phyloP scores from a whole-genome alignment of 352 stramenopile species.

The Phytophthora sp. region DNA sequence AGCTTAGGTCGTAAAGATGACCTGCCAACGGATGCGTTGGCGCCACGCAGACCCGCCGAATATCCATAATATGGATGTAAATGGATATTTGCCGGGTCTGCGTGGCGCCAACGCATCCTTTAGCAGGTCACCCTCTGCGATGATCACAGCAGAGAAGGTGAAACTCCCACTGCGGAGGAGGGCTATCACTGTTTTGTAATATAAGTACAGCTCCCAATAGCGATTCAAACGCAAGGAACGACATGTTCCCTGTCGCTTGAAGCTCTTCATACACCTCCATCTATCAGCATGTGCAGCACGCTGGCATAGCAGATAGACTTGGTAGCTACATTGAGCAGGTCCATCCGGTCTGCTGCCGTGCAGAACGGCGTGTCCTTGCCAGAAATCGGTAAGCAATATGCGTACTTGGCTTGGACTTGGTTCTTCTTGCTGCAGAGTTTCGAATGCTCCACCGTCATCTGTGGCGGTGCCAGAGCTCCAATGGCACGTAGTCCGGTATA shows the following conservation, averaged over 20 bases:
- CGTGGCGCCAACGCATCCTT: no score
- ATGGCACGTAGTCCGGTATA: constrained; percentile 8
- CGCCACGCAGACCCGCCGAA: constrained; percentile 46
- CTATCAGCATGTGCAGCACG: constrained; percentile 47
- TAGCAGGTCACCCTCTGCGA: no score
- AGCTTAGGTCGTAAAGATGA: constrained; percentile 40
- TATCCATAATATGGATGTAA: no score
- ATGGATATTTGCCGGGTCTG: no score
- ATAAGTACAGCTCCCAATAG: constrained; percentile 55
- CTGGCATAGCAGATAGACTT: constrained; percentile 51
- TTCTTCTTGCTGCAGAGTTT: constrained; percentile 22
- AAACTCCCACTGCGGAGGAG: no score
- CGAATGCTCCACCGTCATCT: constrained; percentile 22
- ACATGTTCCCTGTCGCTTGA: constrained; percentile 18
- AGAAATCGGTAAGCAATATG: constrained; percentile 56
- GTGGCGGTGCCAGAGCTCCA: constrained; percentile 6
- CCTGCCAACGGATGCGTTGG: constrained; percentile 39
- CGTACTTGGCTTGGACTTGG: constrained; percentile 5
- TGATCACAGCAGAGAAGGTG: no score
- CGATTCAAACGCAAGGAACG: constrained; percentile 47
- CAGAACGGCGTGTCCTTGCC: constrained; percentile 53
- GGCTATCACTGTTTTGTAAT: no score
- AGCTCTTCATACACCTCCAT: constrained; percentile 27
- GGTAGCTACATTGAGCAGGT: constrained; percentile 35
- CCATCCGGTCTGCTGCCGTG: constrained; percentile 44